Conservation (phyloP, 2,329 filamentous ascomycete species). For the Leptosphaerulina australis region DNA sequence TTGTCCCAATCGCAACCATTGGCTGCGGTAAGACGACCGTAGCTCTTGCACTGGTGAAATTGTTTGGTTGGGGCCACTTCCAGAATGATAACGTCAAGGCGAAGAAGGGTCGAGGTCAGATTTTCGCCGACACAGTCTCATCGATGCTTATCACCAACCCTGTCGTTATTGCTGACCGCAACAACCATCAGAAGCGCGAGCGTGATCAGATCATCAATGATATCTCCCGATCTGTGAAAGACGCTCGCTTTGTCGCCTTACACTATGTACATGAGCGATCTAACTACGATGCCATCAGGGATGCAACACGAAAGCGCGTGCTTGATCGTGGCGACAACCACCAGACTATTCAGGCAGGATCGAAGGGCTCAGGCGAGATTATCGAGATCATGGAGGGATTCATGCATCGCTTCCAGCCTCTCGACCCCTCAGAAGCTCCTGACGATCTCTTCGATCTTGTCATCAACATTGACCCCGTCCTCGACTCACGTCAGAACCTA, state of each 20-base stretch:
- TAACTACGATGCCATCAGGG: constrained; percentile 73
- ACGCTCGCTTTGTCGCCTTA: constrained; percentile 78
- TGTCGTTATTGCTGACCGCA: constrained; percentile 88
- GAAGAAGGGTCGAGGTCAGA: constrained; percentile 72
- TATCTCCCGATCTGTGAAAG: constrained; percentile 64
- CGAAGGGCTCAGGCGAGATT: constrained; percentile 73
- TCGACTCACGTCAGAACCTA: constrained; percentile 82
- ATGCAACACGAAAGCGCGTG: constrained; percentile 78
- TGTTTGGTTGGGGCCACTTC: constrained; percentile 91
- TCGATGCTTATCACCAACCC: constrained; percentile 67
- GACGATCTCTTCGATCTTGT: constrained; percentile 83
- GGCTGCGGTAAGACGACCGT: constrained; percentile 97
- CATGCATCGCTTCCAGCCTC: constrained; percentile 80
- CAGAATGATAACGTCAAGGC: constrained; percentile 96
- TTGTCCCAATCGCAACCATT: constrained; percentile 91
- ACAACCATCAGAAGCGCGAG: constrained; percentile 90
- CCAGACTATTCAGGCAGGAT: constrained; percentile 91
- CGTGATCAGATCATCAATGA: constrained; percentile 86
- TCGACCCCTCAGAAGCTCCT: constrained; percentile 69
- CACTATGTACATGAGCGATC: constrained; percentile 80
- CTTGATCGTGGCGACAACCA: constrained; percentile 91
- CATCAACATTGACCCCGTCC: constrained; percentile 80
- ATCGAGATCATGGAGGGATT: constrained; percentile 95
- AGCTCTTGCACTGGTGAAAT: constrained; percentile 76
- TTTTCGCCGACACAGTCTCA: constrained; percentile 75